Evolutionary conservation across 2,329 filamentous ascomycete species (phyloP), one percentile per base, ranked within the genome.

Genomic region (Colletotrichum scovillei): DNA sequence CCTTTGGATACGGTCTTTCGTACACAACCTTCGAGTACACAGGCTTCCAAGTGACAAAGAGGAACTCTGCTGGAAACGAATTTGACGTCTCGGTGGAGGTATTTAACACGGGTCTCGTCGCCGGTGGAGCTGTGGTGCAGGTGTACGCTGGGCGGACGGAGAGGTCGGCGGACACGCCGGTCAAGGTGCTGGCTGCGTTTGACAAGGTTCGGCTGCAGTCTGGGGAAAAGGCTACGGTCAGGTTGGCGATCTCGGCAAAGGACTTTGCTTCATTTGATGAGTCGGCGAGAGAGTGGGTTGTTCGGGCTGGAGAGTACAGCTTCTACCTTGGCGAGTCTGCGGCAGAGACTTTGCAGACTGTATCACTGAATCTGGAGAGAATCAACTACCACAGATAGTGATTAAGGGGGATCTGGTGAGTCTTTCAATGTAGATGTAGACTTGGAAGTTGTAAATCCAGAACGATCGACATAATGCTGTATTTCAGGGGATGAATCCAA

Each of bases 1-100:
- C 90, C 60, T 94, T 94, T 76, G 92, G 92, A 8, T 89, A 92
- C 77, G 92, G 88, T 52, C 84, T 92, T 26, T 91, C 89, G 30
- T 93, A 93, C 83, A 92, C 89, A 4, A 88, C 82, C 1, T 94
- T 91, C 79, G 83, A 88, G 28, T 69, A 69, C 11, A 86, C 92
- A 62, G 86, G 92, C 79, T 79, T 84, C 42, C 75, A 77, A 1
- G 80, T 80, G 4, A 46, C 79, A 0, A 76, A 76, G 22, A 80
- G 81, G 8, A 80, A 84, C 28, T 84, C 86, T 8, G 83, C 84
- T 26, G 79, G 79, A 11, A 83, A 84, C 26, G 79, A 79, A 9
- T 82, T 81, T 74, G 79, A 81, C 32, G 88, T 89, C 2, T 86
- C 85, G 0, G 87, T 89, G 0, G 78, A 80, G 14, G 84, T 94